Evolutionary conservation across 2,329 filamentous ascomycete genomes (phyloP).

Genomic region (Boeremia lycopersici): DNA sequence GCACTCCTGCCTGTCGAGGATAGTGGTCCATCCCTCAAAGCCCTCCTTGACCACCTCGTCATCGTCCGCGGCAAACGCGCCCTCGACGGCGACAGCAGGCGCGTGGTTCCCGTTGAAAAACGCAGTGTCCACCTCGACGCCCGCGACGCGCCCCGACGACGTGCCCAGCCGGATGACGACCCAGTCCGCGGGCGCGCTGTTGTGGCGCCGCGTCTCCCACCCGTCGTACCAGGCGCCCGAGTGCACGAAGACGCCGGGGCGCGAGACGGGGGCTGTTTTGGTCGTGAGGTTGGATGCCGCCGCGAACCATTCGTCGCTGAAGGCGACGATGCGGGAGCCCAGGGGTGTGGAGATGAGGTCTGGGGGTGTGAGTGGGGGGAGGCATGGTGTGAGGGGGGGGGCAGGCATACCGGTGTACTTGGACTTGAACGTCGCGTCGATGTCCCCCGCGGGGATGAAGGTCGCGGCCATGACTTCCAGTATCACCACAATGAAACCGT

Average conservation of each 20-base stretch:
- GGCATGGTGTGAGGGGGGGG: not conserved
- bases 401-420: constrained; percentile 55
- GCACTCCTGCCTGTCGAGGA: constrained; percentile 72
- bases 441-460: constrained; percentile 54
- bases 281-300: constrained; percentile 64
- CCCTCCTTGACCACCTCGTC: constrained; percentile 63
- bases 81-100: constrained; percentile 78
- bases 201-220: constrained; percentile 68
- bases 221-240: constrained; percentile 69
- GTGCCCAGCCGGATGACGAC: constrained; percentile 65
- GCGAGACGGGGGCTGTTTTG: constrained; percentile 61
- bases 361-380: constrained; percentile 24
- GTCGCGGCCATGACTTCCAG: constrained; percentile 30
- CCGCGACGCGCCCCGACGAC: constrained; percentile 72
- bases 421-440: constrained; percentile 61
- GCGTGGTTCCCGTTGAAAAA: constrained; percentile 85
- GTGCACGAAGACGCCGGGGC: constrained; percentile 63
- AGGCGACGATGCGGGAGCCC: constrained; percentile 59
- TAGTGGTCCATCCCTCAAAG: constrained; percentile 68
- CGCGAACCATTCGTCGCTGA: constrained; percentile 68
- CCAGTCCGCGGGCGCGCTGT: constrained; percentile 63
- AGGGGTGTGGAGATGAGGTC: constrained; percentile 60
- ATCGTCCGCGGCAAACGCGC: constrained; percentile 61
- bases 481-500: no score
- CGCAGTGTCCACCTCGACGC: constrained; percentile 79